Base-by-base conservation (phyloP, 1,139 yeast species). In the Kodamaea sp. region DNA sequence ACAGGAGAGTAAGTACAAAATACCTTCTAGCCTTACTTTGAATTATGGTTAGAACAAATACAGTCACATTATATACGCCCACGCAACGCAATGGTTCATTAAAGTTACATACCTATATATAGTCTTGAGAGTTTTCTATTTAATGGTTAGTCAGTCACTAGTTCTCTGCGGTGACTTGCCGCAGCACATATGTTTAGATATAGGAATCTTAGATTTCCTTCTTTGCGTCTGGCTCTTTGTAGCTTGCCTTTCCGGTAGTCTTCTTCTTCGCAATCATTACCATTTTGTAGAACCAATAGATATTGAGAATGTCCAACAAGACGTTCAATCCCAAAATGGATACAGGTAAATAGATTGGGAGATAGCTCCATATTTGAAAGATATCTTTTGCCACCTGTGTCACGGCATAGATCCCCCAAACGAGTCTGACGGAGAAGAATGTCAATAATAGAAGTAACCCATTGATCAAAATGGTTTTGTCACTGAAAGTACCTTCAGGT, bases 321-420 rank as follows among this genome's bases (percentile, higher is more conserved):
- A 78, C 46, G 59, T 92, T 90, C 38, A 90, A 76, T 3, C 57
- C 41, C 44, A 87, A 64, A 35, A 85, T 77, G 23, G 78, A 48
- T 5, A 57, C 22, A 0, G 84, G 76, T 30, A 61, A 53, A 19
- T 61, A 35, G 15, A 38, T 35, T 18, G 53, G 49, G 11, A 55
- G 41, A 20, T 55, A 42, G 45, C 68, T 61, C 44, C 66, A 43
- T 2, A 70, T 66, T 10, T 41, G 43, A 45, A 56, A 70, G 57
- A 80, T 73, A 59, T 80, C 89, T 32, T 45, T 44, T 27, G 83
- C 83, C 37, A 83, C 62, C 21, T 60, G 46, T 22, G 41, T 51
- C 15, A 82, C 82, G 40, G 89, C 86, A 56, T 77, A 81, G 75
- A 89, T 83, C 5, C 98, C 98, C 87, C 95, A 89, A 26, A 80